phyloP scores from a whole-genome alignment of 2,329 filamentous ascomycete genomes.

The Orbilia ellipsospora region DNA sequence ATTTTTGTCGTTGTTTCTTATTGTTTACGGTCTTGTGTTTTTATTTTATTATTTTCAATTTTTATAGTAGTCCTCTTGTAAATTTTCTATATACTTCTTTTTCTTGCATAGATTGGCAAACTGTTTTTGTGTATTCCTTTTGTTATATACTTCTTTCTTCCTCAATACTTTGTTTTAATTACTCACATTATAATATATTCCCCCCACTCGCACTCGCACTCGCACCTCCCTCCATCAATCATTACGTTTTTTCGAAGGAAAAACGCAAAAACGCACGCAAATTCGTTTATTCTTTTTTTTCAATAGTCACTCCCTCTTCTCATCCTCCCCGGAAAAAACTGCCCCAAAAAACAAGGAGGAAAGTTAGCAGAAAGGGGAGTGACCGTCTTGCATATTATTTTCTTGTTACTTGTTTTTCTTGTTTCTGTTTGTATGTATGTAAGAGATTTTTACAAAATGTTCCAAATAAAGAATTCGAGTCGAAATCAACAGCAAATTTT shows the following conservation, averaged over 20 bases:
- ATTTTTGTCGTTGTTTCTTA: constrained; percentile 4
- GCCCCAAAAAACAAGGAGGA: not conserved
- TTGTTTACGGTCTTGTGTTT: not conserved
- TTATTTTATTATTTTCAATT: too few relatives aligned
- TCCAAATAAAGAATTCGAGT: constrained; percentile 11
- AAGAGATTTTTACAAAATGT: not conserved
- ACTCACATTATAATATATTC: constrained; percentile 19
- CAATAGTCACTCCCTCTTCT: not conserved
- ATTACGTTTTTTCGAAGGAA: not conserved
- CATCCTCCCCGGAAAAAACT: constrained; percentile 1
- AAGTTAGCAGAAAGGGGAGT: not conserved
- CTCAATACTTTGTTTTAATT: constrained; percentile 8
- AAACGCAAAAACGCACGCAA: not conserved
- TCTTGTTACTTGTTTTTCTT: not conserved
- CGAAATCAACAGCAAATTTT: not conserved
- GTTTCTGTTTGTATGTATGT: constrained; percentile 9
- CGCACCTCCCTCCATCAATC: not conserved
- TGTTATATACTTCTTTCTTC: not conserved
- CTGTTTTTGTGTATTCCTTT: constrained; percentile 11
- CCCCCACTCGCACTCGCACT: constrained; percentile 1
- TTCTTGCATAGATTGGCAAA: constrained; percentile 49
- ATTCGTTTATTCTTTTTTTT: not conserved
- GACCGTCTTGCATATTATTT: not conserved
- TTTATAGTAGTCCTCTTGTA: not conserved
- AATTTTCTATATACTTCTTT: constrained; percentile 32